Evolutionary conservation across 805 yeast genomes (phyloP).

Genomic region (Wickerhamomyces kurtzmanii): DNA sequence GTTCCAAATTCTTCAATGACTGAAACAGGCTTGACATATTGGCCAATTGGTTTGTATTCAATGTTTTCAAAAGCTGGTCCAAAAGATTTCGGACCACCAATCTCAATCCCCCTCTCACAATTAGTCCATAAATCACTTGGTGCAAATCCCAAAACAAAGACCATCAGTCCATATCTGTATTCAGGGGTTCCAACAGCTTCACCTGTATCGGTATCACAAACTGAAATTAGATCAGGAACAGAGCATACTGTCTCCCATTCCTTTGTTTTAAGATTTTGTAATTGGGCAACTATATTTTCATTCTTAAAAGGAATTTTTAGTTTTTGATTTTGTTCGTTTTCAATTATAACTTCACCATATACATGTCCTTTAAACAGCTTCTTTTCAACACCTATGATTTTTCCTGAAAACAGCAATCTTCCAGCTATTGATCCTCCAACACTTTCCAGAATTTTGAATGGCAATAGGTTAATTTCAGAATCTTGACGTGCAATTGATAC

Average conservation of each 20-base stretch:
- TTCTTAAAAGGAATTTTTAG: constrained; percentile 37
- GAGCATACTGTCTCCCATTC: constrained; percentile 23
- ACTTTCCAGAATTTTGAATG: constrained; percentile 25
- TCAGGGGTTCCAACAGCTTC: constrained; percentile 41
- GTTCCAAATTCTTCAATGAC: constrained; percentile 31
- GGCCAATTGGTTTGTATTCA: constrained; percentile 26
- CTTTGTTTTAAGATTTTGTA: too few species aligned
- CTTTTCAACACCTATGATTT: constrained; percentile 31
- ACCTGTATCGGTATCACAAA: constrained; percentile 30
- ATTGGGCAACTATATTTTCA: constrained; percentile 29
- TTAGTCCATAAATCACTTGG: constrained; percentile 27
- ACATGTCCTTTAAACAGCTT: constrained; percentile 31
- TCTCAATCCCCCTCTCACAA: constrained; percentile 22
- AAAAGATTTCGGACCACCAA: constrained; percentile 29
- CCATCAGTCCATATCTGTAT: constrained; percentile 32
- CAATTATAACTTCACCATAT: constrained; percentile 33
- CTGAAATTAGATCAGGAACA: constrained; percentile 37
- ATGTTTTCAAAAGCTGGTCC: constrained; percentile 27
- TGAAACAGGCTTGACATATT: constrained; percentile 23
- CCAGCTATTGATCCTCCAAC: constrained; percentile 21
- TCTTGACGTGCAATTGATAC: constrained; percentile 26
- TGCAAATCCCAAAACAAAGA: constrained; percentile 30
- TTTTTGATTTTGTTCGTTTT: constrained; percentile 8
- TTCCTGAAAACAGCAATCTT: constrained; percentile 27
- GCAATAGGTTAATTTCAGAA: constrained; percentile 24